These are phyloP conservation scores for Lotus japonicus DNA, from an alignment of 306 rosid species.

Conservation along the genomic window DNA sequence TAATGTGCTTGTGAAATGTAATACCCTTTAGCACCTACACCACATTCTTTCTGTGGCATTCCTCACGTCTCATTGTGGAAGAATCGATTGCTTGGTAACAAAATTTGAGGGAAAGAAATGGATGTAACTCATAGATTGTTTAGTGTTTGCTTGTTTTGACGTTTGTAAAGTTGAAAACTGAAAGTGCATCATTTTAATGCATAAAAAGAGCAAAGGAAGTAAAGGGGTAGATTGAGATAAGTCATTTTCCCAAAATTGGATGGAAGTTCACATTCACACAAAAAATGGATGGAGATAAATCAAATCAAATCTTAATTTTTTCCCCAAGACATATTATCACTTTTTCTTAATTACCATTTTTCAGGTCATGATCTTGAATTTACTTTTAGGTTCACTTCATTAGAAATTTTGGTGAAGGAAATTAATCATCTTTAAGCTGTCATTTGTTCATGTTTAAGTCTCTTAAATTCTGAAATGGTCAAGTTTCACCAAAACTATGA, in stretches of 20 bases:
- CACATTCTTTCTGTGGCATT: too few species aligned
- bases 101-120: too few species aligned
- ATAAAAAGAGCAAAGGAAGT: too few species aligned
- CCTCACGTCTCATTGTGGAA: too few species aligned
- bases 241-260: not conserved
- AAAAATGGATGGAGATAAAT: not conserved
- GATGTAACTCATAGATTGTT: too few species aligned
- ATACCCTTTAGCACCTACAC: too few species aligned
- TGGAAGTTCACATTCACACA: too few species aligned
- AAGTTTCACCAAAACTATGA: conserved; percentile 14
- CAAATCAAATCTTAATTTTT: not conserved
- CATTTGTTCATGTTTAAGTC: not conserved
- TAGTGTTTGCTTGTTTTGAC: too few species aligned
- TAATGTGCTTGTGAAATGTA: too few species aligned
- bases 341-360: not conserved
- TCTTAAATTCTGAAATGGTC: not conserved
- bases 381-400: not conserved
- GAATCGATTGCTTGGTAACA: too few species aligned
- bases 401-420: conserved; percentile 8
- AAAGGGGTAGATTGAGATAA: not conserved
- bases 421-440: conserved; percentile 6
- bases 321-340: not conserved
- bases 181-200: too few species aligned
- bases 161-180: too few species aligned
- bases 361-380: not conserved